phyloP scores from a whole-genome alignment of 2,329 filamentous ascomycete species.

The Diaporthe longicolla region DNA sequence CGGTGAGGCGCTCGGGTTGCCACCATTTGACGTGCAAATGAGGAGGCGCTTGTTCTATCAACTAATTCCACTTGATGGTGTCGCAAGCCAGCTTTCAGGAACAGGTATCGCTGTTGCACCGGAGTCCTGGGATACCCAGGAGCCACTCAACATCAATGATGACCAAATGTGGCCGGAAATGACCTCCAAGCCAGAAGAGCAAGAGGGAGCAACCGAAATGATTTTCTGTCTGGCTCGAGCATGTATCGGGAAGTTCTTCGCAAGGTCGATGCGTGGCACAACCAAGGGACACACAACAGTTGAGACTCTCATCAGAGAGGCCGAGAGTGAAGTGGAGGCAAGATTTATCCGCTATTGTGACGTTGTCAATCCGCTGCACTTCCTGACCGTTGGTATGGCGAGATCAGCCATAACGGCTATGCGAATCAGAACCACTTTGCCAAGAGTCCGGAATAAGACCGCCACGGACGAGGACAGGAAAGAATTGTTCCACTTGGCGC shows the following conservation, averaged over 20 bases:
- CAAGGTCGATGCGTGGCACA: conserved; percentile 38
- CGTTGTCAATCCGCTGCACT: conserved; percentile 56
- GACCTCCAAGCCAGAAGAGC: conserved; percentile 49
- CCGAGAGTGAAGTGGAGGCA: conserved; percentile 58
- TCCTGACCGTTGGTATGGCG: conserved; percentile 48
- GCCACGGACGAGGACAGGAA: conserved; percentile 46
- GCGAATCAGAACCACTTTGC: conserved; percentile 45
- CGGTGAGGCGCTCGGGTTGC: conserved; percentile 50
- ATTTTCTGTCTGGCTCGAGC: conserved; percentile 55
- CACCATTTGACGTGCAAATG: conserved; percentile 66
- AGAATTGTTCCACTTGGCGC: conserved; percentile 51
- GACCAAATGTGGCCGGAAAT: conserved; percentile 55
- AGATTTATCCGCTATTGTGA: conserved; percentile 62
- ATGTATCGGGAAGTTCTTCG: conserved; percentile 57
- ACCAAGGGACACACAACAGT: conserved; percentile 45
- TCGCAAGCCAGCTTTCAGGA: conserved; percentile 47
- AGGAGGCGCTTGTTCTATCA: conserved; percentile 67
- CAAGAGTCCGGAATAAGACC: conserved; percentile 46
- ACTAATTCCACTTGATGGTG: conserved; percentile 58
- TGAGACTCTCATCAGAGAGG: conserved; percentile 53
- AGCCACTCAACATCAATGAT: conserved; percentile 56
- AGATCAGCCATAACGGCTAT: conserved; percentile 49
- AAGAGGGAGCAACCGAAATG: conserved; percentile 53
- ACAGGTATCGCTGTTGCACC: conserved; percentile 44
- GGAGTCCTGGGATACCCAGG: conserved; percentile 50